These are phyloP conservation scores for Penicillium aurantiogriseum DNA, from an alignment of 2,329 filamentous ascomycete species.

Conservation along the genomic window DNA sequence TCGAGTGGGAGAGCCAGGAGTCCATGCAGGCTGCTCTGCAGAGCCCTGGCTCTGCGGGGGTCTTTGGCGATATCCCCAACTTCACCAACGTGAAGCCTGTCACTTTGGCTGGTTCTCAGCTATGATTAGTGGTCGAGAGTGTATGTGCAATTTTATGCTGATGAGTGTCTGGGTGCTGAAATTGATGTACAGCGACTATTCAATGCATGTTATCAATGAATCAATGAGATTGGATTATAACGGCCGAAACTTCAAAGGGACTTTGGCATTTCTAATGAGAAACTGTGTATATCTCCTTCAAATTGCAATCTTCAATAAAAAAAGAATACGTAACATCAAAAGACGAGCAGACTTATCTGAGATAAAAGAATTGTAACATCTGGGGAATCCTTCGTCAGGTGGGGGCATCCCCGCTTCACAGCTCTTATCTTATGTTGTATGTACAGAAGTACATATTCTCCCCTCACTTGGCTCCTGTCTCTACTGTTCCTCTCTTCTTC, in stretches of 20 bases:
- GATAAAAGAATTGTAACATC: not conserved
- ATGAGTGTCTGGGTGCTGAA: not conserved
- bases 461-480: constrained; percentile 1
- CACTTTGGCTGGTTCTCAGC: constrained; percentile 15
- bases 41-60: constrained; percentile 1
- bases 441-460: not conserved
- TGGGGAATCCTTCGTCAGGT: not conserved
- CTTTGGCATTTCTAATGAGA: not conserved
- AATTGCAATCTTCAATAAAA: not conserved
- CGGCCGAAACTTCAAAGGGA: not conserved
- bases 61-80: constrained; percentile 25
- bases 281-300: not conserved
- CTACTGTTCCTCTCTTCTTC: not conserved
- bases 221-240: not conserved
- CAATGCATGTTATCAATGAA: not conserved
- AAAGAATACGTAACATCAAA: not conserved
- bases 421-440: constrained; percentile 6
- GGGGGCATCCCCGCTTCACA: not conserved
- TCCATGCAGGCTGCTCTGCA: constrained; percentile 9
- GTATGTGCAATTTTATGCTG: not conserved
- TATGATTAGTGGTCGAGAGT: not conserved
- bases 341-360: not conserved
- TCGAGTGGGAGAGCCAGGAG: constrained; percentile 23
- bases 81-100: constrained; percentile 25
- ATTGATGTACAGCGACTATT: not conserved